Percentiles rank a stretch among this genome's conserved stretches.
Evolutionary conservation across 768 basidiomycete genomes (phyloP).

Genomic region (Favolaschia claudopus): DNA sequence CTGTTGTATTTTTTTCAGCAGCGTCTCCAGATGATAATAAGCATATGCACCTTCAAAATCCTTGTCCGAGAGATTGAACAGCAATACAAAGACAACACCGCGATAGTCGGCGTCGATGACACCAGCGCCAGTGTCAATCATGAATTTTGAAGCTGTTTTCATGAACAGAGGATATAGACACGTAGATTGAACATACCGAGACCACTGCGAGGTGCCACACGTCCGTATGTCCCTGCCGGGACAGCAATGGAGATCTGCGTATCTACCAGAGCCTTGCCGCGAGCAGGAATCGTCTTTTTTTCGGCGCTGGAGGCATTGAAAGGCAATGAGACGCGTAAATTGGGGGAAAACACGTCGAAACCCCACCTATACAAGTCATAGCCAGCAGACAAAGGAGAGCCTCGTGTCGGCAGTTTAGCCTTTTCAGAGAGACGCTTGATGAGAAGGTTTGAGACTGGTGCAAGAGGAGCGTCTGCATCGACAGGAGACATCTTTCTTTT

Average conservation of each 20-base stretch:
- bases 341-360: conserved; percentile 12
- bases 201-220: conserved; percentile 94
- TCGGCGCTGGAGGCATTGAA: conserved; percentile 69
- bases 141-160: conserved; percentile 87
- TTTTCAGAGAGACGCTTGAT: conserved; percentile 87
- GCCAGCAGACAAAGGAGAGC: conserved; percentile 87
- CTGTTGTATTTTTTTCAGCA: conserved; percentile 48
- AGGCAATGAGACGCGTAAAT: conserved; percentile 4
- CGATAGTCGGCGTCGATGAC: conserved; percentile 98
- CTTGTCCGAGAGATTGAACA: conserved; percentile 91
- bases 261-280: conserved; percentile 90
- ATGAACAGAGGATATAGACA: background rate
- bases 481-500: conserved; percentile 67
- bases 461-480: conserved; percentile 38
- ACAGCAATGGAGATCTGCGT: conserved; percentile 95
- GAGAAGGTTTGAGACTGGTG: conserved; percentile 63
- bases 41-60: conserved; percentile 79
- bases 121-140: conserved; percentile 98
- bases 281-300: conserved; percentile 82
- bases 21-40: background rate
- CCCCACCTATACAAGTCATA: conserved; percentile 94
- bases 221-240: conserved; percentile 92
- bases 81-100: conserved; percentile 86
- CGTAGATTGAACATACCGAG: conserved; percentile 66
- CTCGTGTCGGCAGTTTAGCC: conserved; percentile 86